A percentile compares a stretch with the other conserved stretches of the same genome.
These are phyloP conservation scores for Penicillium glabrum DNA, from an alignment of 2,329 filamentous ascomycete species.

Conservation along the genomic window DNA sequence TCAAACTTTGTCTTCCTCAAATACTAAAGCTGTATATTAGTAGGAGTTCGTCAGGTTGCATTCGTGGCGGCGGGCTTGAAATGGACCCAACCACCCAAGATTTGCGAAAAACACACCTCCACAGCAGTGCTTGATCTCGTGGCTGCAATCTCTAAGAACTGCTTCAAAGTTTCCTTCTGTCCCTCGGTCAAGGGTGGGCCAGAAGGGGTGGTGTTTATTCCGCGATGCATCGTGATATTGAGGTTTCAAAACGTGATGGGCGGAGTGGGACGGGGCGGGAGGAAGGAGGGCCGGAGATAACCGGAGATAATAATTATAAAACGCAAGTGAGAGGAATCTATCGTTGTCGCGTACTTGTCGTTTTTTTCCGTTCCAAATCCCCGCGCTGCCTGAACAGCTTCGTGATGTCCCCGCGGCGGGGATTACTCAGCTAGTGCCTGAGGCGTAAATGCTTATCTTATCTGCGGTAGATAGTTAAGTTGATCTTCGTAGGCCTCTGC, in stretches of 20 bases:
- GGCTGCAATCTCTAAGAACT: background rate
- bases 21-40: background rate
- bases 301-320: background rate
- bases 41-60: background rate
- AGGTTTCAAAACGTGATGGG: background rate
- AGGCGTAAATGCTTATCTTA: constrained; percentile 1
- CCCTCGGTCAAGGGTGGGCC: background rate
- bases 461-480: background rate
- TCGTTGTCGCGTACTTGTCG: background rate
- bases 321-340: background rate
- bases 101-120: background rate
- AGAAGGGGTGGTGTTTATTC: background rate
- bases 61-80: background rate
- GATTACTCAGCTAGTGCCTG: constrained; percentile 6
- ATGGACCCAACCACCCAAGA: background rate
- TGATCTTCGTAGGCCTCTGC: background rate
- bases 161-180: background rate
- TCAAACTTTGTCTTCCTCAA: background rate
- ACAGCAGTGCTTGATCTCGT: background rate
- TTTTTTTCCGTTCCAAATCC: background rate
- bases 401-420: background rate
- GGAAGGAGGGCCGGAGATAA: background rate
- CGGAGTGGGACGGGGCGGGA: background rate
- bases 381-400: background rate
- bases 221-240: background rate